A percentile compares a stretch with the other conserved stretches of the same genome.
Conservation (phyloP, 169 alveolate species). For the Plasmodium inui region DNA sequence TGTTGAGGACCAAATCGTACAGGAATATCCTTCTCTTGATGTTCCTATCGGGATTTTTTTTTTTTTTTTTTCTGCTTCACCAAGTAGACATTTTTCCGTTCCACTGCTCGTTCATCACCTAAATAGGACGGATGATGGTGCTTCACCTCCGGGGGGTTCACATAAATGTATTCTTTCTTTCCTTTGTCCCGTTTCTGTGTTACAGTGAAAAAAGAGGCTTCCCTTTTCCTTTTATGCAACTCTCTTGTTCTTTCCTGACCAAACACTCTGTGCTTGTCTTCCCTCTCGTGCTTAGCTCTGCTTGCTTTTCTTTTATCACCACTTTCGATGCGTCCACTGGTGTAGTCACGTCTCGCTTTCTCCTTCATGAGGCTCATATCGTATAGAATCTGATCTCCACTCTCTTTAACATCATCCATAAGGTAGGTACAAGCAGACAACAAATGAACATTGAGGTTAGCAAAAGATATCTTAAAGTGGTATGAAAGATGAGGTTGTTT, state of each 20-base stretch:
- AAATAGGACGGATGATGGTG: background rate
- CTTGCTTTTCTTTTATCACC: background rate
- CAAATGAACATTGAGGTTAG: background rate
- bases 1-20: slow-evolving; percentile 1
- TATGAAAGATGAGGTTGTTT: background rate
- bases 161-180: background rate
- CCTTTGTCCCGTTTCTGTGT: background rate
- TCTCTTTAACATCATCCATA: background rate
- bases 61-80: slow-evolving; percentile 4
- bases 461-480: slow-evolving; percentile 4
- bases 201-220: too few species aligned
- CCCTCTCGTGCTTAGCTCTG: background rate
- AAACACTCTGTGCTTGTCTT: background rate
- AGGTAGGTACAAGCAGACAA: slow-evolving; percentile 11
- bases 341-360: background rate
- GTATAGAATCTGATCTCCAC: background rate
- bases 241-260: background rate
- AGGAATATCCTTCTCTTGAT: background rate
- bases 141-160: background rate
- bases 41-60: background rate
- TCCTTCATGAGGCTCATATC: slow-evolving; percentile 2
- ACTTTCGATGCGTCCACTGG: background rate
- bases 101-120: background rate
- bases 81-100: background rate
- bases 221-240: background rate